Conservation (phyloP, 2,329 filamentous ascomycete genomes). For the Colletotrichum karsti region DNA sequence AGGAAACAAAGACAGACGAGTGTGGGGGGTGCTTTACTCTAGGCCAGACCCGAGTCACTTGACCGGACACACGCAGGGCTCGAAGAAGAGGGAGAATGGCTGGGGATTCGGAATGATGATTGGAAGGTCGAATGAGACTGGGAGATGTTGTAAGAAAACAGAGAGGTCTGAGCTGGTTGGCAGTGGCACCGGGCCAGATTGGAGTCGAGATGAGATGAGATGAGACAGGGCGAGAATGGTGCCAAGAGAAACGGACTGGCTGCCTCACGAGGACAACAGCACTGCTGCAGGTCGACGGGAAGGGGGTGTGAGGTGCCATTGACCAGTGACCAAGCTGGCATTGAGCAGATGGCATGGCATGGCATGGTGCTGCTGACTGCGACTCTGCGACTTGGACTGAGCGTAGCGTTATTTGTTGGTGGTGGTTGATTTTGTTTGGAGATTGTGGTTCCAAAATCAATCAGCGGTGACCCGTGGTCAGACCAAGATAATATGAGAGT, state of each 20-base stretch:
- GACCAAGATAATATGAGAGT: conserved; percentile 4
- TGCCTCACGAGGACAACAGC: conserved; percentile 25
- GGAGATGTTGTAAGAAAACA: neutral
- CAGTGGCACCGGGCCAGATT: neutral
- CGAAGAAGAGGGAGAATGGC: neutral
- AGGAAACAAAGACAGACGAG: neutral
- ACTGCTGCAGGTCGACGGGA: neutral
- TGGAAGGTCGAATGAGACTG: neutral
- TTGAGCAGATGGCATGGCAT: neutral
- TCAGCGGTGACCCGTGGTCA: conserved; percentile 25
- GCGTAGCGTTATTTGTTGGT: neutral
- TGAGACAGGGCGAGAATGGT: conserved; percentile 20
- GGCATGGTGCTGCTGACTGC: neutral
- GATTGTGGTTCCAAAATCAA: conserved; percentile 12
- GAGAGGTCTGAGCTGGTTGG: neutral
- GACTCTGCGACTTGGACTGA: neutral
- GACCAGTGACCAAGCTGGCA: neutral
- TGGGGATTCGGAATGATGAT: neutral
- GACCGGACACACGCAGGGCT: neutral
- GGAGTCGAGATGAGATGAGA: conserved; percentile 4
- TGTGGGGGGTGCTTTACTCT: neutral
- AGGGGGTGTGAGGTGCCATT: neutral
- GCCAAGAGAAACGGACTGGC: conserved; percentile 11
- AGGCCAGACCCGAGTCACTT: neutral
- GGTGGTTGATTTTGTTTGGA: conserved; percentile 1